phyloP scores from a whole-genome alignment of 768 basidiomycete species.

The Podaxis pistillaris region DNA sequence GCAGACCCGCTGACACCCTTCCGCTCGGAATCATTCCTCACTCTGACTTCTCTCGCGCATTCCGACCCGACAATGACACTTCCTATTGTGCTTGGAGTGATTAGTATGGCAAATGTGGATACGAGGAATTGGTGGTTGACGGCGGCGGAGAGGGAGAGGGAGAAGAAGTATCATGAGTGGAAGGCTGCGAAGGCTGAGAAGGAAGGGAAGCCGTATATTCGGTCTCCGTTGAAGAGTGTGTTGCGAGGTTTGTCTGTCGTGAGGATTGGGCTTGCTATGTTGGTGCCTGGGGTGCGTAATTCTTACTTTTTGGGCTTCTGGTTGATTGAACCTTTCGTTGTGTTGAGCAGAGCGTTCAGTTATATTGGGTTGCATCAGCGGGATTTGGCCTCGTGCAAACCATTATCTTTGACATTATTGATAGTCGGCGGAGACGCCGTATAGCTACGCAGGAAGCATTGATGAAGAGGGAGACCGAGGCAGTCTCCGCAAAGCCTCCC shows the following conservation, averaged over 20 bases:
- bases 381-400: slow-evolving; percentile 72
- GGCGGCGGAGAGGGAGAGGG: slow-evolving; percentile 51
- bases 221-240: slow-evolving; percentile 48
- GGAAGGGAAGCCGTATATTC: slow-evolving; percentile 43
- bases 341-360: slow-evolving; percentile 51
- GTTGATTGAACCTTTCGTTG: slow-evolving; percentile 7
- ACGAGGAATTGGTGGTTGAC: slow-evolving; percentile 72
- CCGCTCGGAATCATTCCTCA: slow-evolving; percentile 76
- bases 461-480: slow-evolving; percentile 4
- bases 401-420: slow-evolving; percentile 70
- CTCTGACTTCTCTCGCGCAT: slow-evolving; percentile 66
- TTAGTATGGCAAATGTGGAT: slow-evolving; percentile 80
- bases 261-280: slow-evolving; percentile 63
- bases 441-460: slow-evolving; percentile 16
- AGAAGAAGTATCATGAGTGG: slow-evolving; percentile 28
- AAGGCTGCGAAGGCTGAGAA: slow-evolving; percentile 29
- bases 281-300: slow-evolving; percentile 68
- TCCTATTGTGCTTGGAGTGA: slow-evolving; percentile 68
- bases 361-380: slow-evolving; percentile 82
- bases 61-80: slow-evolving; percentile 69
- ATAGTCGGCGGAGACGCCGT: slow-evolving; percentile 36
- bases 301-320: slow-evolving; percentile 7
- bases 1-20: slow-evolving; percentile 63
- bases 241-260: slow-evolving; percentile 59
- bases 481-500: slow-evolving; percentile 7